A percentile compares a stretch with the other conserved stretches of the same genome.
phyloP scores from a whole-genome alignment of 306 rosid genomes.

The Castanospermum australe region DNA sequence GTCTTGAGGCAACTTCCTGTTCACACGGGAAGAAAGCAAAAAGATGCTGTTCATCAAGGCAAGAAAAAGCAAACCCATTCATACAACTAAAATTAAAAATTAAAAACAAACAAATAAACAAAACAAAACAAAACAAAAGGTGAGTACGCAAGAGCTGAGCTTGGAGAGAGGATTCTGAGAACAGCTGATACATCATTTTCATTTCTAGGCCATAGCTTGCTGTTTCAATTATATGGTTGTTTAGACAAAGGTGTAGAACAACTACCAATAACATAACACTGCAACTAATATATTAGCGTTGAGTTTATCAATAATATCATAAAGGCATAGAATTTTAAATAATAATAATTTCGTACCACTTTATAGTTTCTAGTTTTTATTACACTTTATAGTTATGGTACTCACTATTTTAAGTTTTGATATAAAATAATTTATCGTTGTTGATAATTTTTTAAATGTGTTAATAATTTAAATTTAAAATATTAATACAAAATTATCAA shows the following conservation, averaged over 20 bases:
- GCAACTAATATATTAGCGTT: not conserved
- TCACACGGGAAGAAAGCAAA: constrained; percentile 30
- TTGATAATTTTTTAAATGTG: not conserved
- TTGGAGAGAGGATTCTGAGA: not conserved
- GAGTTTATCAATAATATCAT: not conserved
- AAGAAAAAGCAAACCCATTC: not conserved
- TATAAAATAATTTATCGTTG: not conserved
- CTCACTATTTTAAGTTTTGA: not conserved
- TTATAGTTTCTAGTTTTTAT: not conserved
- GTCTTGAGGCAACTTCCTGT: constrained; percentile 80
- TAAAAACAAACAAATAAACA: not conserved
- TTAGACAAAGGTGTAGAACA: not conserved
- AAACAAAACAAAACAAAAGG: not conserved
- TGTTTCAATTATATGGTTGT: not conserved
- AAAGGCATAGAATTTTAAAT: not conserved
- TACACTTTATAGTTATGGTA: no score
- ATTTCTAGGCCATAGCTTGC: constrained; percentile 8
- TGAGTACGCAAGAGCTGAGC: not conserved
- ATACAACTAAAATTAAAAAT: not conserved
- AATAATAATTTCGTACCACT: not conserved
- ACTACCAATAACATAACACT: not conserved
- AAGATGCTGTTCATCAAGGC: not conserved
- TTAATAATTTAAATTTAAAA: not conserved
- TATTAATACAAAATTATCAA: not conserved
- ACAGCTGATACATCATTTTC: constrained; percentile 22